Conservation (phyloP, 2,329 filamentous ascomycete species). For the Xylaria digitata region DNA sequence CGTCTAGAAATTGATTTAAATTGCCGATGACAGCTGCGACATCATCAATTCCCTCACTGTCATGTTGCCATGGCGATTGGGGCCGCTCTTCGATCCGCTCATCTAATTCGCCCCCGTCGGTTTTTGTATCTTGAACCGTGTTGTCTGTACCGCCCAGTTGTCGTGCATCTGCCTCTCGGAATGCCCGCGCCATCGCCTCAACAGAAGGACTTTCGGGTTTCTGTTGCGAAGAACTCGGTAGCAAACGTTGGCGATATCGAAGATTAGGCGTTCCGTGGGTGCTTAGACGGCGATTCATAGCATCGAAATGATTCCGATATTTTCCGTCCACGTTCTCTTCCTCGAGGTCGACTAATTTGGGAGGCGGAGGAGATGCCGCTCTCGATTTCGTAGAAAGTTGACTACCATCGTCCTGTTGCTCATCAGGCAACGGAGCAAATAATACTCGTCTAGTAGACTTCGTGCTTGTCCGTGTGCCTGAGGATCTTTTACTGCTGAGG, state of each 20-base stretch:
- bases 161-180: conserved; percentile 57
- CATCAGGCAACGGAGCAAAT: conserved; percentile 50
- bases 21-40: conserved; percentile 60
- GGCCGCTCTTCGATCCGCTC: conserved; percentile 21
- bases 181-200: conserved; percentile 62
- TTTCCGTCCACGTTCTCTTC: conserved; percentile 51
- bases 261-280: conserved; percentile 8
- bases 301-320: conserved; percentile 62
- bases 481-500: conserved; percentile 35
- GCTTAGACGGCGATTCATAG: conserved; percentile 53
- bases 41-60: conserved; percentile 56
- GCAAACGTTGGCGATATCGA: conserved; percentile 49
- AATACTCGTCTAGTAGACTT: conserved; percentile 49
- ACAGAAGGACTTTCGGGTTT: conserved; percentile 54
- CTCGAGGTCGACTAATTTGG: conserved; percentile 49
- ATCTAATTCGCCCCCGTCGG: conserved; percentile 25
- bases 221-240: conserved; percentile 59
- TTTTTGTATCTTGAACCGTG: conserved; percentile 23
- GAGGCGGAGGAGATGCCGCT: conserved; percentile 59
- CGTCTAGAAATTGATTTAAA: conserved; percentile 58
- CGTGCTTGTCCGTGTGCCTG: conserved; percentile 36
- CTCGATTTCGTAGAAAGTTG: conserved; percentile 37
- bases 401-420: conserved; percentile 43
- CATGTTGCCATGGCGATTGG: conserved; percentile 48
- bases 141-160: not conserved